A percentile compares a stretch with the other conserved stretches of the same genome.
These are phyloP conservation scores for Tylopilus rubrobrunneus DNA, from an alignment of 768 basidiomycete species.

Conservation along the genomic window DNA sequence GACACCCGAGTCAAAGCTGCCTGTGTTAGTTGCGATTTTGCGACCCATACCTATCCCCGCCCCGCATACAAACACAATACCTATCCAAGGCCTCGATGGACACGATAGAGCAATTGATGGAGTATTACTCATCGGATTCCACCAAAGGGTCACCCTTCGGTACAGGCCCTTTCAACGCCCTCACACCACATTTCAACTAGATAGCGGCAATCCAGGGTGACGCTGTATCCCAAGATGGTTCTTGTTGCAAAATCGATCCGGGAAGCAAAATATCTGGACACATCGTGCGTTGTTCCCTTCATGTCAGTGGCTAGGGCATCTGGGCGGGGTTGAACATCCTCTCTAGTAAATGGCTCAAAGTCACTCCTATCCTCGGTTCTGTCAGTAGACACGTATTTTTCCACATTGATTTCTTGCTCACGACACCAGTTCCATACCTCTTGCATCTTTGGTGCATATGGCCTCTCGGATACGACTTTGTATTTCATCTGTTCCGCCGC, in stretches of 20 bases:
- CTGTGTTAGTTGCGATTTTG: constrained; percentile 46
- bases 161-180: constrained; percentile 41
- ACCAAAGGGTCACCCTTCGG: constrained; percentile 50
- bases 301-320: background rate
- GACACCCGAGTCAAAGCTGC: constrained; percentile 41
- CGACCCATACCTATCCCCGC: no score
- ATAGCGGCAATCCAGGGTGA: constrained; percentile 51
- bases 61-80: constrained; percentile 7
- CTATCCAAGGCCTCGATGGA: constrained; percentile 24
- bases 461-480: constrained; percentile 41
- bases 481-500: constrained; percentile 21
- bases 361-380: constrained; percentile 41
- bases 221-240: constrained; percentile 42
- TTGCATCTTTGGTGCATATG: constrained; percentile 41
- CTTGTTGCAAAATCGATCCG: constrained; percentile 37
- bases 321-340: background rate
- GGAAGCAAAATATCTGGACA: constrained; percentile 39
- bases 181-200: constrained; percentile 49
- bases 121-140: constrained; percentile 36
- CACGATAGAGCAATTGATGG: constrained; percentile 26
- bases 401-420: background rate
- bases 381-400: constrained; percentile 23
- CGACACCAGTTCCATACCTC: constrained; percentile 37
- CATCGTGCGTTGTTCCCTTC: constrained; percentile 7
- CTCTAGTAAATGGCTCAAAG: constrained; percentile 40